Conservation (phyloP, 805 yeast genomes). For the Yamadazyma laniorum region DNA sequence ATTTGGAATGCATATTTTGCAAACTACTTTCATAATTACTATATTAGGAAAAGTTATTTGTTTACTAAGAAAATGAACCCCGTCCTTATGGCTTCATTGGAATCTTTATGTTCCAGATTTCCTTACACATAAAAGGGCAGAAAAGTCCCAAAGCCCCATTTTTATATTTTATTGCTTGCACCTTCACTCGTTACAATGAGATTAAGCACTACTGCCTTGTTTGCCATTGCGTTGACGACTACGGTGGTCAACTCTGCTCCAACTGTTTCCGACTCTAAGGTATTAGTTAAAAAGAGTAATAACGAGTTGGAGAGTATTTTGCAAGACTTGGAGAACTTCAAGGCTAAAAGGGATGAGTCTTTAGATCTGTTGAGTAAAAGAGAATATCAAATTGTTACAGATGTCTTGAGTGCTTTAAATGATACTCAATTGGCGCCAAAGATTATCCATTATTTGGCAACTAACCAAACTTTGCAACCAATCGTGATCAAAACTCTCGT, state of each 20-base stretch:
- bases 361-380: slow-evolving; percentile 28
- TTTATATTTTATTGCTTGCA: not conserved
- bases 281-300: slow-evolving; percentile 15
- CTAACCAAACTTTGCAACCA: slow-evolving; percentile 17
- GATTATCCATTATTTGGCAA: slow-evolving; percentile 32
- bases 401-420: slow-evolving; percentile 36
- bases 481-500: slow-evolving; percentile 27
- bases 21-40: slow-evolving; percentile 5
- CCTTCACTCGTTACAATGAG: slow-evolving; percentile 15
- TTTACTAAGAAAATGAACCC: slow-evolving; percentile 5
- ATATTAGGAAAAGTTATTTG: slow-evolving; percentile 8
- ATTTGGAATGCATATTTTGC: slow-evolving; percentile 2
- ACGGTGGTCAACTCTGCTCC: slow-evolving; percentile 16
- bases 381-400: slow-evolving; percentile 40
- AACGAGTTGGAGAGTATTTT: slow-evolving; percentile 20
- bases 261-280: slow-evolving; percentile 13
- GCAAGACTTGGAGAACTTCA: slow-evolving; percentile 22
- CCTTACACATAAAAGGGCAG: too few species aligned
- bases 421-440: slow-evolving; percentile 36
- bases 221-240: slow-evolving; percentile 10
- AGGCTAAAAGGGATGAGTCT: slow-evolving; percentile 29
- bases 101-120: too few species aligned
- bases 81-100: not conserved
- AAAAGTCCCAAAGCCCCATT: slow-evolving; percentile 3
- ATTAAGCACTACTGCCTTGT: slow-evolving; percentile 15